Evolutionary conservation across 208 protist genomes (phyloP).

Genomic region (Crithidia fasciculata): DNA sequence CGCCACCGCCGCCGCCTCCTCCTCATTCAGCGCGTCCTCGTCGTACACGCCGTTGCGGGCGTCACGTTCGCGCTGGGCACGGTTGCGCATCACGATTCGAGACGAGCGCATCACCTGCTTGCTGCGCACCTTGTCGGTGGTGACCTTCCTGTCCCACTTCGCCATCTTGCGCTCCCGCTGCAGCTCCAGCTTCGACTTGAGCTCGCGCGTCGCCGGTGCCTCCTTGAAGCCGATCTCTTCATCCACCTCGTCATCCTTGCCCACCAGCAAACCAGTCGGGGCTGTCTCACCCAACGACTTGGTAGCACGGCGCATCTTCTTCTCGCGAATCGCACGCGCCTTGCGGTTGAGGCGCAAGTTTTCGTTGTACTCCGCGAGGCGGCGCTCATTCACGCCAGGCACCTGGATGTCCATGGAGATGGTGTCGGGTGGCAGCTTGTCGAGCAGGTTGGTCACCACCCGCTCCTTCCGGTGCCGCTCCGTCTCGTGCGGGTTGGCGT

Average conservation of each 20-base stretch:
- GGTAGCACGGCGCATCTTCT: conserved; percentile 78
- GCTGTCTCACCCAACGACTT: conserved; percentile 46
- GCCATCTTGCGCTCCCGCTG: conserved; percentile 82
- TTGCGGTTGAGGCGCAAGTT: conserved; percentile 82
- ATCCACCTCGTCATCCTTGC: conserved; percentile 83
- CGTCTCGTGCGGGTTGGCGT: conserved; percentile 94
- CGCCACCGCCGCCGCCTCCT: conserved; percentile 43
- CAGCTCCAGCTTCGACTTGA: conserved; percentile 78
- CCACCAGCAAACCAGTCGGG: conserved; percentile 27
- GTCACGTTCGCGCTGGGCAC: conserved; percentile 46
- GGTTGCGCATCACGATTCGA: conserved; percentile 61
- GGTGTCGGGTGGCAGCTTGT: conserved; percentile 94
- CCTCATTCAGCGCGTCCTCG: conserved; percentile 51
- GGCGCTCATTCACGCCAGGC: conserved; percentile 79
- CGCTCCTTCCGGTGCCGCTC: conserved; percentile 89
- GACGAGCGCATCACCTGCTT: conserved; percentile 87
- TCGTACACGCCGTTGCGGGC: conserved; percentile 57
- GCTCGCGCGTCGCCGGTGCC: conserved; percentile 60
- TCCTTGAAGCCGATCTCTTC: conserved; percentile 89
- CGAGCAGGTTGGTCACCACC: conserved; percentile 84
- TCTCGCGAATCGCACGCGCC: conserved; percentile 82
- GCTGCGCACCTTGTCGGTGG: conserved; percentile 85
- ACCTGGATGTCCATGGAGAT: conserved; percentile 92
- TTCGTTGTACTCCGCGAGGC: conserved; percentile 84
- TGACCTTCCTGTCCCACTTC: conserved; percentile 92